These are phyloP conservation scores for Hamamelis virginiana DNA, from an alignment of 164 flowering plant genomes.

Conservation along the genomic window DNA sequence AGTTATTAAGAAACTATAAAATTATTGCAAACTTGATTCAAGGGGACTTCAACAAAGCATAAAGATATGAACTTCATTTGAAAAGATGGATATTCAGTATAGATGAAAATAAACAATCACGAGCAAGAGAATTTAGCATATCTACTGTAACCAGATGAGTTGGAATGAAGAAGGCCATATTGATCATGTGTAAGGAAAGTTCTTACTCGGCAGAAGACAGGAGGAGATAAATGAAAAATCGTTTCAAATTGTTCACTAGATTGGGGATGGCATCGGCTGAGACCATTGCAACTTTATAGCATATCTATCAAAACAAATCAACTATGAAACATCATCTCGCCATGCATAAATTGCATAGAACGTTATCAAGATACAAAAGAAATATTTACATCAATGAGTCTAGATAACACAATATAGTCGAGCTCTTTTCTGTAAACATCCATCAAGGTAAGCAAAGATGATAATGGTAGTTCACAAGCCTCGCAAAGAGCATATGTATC, in stretches of 20 bases:
- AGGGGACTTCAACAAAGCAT: too few species aligned
- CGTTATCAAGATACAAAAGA: constrained; percentile 1
- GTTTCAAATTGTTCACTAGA: constrained; percentile 39
- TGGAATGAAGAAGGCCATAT: background rate
- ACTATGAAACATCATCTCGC: too few species aligned
- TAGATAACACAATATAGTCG: constrained; percentile 28
- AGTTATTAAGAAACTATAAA: too few species aligned
- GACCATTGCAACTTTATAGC: constrained; percentile 54
- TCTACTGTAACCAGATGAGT: background rate
- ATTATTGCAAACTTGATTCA: too few species aligned
- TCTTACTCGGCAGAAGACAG: constrained; percentile 81
- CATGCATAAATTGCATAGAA: too few species aligned
- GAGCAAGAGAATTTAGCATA: constrained; percentile 8
- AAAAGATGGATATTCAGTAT: too few species aligned
- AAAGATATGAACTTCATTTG: too few species aligned
- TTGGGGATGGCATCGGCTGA: constrained; percentile 75
- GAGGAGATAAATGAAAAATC: constrained; percentile 66
- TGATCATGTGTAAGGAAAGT: background rate
- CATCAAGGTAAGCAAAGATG: constrained; percentile 34
- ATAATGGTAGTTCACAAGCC: constrained; percentile 28
- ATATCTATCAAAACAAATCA: constrained; percentile 43
- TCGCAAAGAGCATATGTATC: constrained; percentile 36
- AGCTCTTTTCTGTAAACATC: constrained; percentile 25
- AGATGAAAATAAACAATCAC: too few species aligned
- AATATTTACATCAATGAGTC: constrained; percentile 33